Evolutionary conservation across 179 eudicot species (phyloP).

Genomic region (Corrigiola litoralis): DNA sequence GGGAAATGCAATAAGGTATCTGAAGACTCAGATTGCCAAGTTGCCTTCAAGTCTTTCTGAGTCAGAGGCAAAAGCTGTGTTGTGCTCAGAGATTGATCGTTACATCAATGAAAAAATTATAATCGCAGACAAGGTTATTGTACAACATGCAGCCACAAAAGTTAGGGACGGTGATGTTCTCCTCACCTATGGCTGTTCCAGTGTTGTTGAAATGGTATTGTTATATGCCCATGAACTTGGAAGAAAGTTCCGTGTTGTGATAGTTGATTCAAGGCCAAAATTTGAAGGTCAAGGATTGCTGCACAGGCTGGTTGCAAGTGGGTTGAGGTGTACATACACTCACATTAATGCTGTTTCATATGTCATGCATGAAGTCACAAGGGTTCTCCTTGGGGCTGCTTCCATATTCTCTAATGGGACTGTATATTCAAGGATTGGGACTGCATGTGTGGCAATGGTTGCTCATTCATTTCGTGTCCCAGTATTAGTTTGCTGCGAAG

Average conservation of each 20-base stretch:
- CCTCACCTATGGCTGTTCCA: constrained; percentile 73
- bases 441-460: constrained; percentile 97
- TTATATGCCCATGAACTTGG: constrained; percentile 76
- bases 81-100: constrained; percentile 61
- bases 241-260: constrained; percentile 76
- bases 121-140: constrained; percentile 80
- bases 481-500: constrained; percentile 87
- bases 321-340: constrained; percentile 79
- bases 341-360: constrained; percentile 88
- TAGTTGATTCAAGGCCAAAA: constrained; percentile 83
- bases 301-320: constrained; percentile 73
- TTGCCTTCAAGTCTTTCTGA: constrained; percentile 67
- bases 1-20: constrained; percentile 87
- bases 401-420: constrained; percentile 89
- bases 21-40: constrained; percentile 62
- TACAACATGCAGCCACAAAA: constrained; percentile 73
- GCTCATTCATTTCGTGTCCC: constrained; percentile 90
- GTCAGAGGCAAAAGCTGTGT: constrained; percentile 64
- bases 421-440: constrained; percentile 86
- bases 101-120: constrained; percentile 71
- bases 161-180: constrained; percentile 90
- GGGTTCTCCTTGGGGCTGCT: constrained; percentile 83
- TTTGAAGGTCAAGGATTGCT: constrained; percentile 79
- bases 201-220: constrained; percentile 82
- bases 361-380: constrained; percentile 88